A percentile compares a stretch with the other conserved stretches of the same genome.
Evolutionary conservation across 2,329 filamentous ascomycete genomes (phyloP).

Genomic region (Cercospora zeina): DNA sequence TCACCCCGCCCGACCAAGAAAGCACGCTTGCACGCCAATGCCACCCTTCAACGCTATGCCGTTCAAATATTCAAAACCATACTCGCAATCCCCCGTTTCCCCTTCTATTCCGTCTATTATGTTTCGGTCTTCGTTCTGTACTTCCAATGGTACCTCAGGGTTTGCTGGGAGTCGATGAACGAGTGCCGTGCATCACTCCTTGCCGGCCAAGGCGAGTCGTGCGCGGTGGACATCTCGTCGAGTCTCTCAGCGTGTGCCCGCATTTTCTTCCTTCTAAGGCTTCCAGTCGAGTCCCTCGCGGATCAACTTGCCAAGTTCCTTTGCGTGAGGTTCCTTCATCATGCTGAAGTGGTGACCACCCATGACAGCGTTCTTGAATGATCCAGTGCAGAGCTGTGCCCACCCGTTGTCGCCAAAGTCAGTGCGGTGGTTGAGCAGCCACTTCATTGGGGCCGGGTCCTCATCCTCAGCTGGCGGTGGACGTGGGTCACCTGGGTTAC

Average conservation of each 20-base stretch:
- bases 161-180: neutral
- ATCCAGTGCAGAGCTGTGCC: conserved; percentile 63
- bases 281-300: conserved; percentile 44
- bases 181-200: neutral
- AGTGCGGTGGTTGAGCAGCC: conserved; percentile 70
- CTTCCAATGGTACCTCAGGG: neutral
- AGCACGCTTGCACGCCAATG: neutral
- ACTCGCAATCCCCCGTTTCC: neutral
- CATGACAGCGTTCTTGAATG: conserved; percentile 66
- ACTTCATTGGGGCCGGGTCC: conserved; percentile 58
- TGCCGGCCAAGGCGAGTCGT: neutral
- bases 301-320: conserved; percentile 46
- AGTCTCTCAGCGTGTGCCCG: neutral
- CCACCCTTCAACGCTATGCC: neutral
- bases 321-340: conserved; percentile 62
- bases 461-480: conserved; percentile 62
- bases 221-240: neutral
- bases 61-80: conserved; percentile 1
- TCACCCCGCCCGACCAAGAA: neutral
- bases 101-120: conserved; percentile 1
- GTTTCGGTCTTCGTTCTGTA: neutral
- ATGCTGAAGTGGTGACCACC: conserved; percentile 74
- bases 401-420: conserved; percentile 71
- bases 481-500: conserved; percentile 63
- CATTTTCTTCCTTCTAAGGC: conserved; percentile 1